Conservation (phyloP, 1,139 yeast species). For the Blastobotrys proliferans region DNA sequence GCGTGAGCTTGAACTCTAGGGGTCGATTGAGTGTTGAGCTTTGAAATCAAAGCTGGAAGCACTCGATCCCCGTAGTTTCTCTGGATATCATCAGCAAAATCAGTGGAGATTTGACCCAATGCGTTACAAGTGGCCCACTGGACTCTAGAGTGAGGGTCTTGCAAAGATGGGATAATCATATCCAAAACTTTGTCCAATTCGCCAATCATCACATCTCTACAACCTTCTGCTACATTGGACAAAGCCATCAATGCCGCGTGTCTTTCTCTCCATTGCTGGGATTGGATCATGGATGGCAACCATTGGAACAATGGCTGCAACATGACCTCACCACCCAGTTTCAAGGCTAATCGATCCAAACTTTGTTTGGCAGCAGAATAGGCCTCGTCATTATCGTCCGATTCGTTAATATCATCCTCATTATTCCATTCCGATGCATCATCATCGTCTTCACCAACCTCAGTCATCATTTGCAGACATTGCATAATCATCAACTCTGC, state of each 20-base stretch:
- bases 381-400: slow-evolving; percentile 82
- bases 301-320: slow-evolving; percentile 84
- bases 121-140: slow-evolving; percentile 98
- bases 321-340: slow-evolving; percentile 75
- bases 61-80: slow-evolving; percentile 72
- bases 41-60: slow-evolving; percentile 83
- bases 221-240: slow-evolving; percentile 96
- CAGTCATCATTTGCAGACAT: slow-evolving; percentile 84
- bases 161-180: slow-evolving; percentile 74
- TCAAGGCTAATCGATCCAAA: slow-evolving; percentile 81
- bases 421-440: slow-evolving; percentile 81
- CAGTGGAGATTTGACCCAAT: slow-evolving; percentile 96
- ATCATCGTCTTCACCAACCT: slow-evolving; percentile 84
- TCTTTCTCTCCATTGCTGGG: slow-evolving; percentile 85
- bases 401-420: slow-evolving; percentile 70
- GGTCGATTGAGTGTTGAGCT: slow-evolving; percentile 62
- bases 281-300: slow-evolving; percentile 75
- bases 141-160: slow-evolving; percentile 87
- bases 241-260: slow-evolving; percentile 97
- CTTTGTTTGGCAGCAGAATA: slow-evolving; percentile 93
- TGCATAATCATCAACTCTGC: slow-evolving; percentile 67
- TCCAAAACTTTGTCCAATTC: slow-evolving; percentile 81
- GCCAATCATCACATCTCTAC: slow-evolving; percentile 78
- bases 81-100: slow-evolving; percentile 87
- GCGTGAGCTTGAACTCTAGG: slow-evolving; percentile 98